Base-by-base conservation (phyloP, 2,329 filamentous ascomycete species). In the Ceratocystis ficicola region DNA sequence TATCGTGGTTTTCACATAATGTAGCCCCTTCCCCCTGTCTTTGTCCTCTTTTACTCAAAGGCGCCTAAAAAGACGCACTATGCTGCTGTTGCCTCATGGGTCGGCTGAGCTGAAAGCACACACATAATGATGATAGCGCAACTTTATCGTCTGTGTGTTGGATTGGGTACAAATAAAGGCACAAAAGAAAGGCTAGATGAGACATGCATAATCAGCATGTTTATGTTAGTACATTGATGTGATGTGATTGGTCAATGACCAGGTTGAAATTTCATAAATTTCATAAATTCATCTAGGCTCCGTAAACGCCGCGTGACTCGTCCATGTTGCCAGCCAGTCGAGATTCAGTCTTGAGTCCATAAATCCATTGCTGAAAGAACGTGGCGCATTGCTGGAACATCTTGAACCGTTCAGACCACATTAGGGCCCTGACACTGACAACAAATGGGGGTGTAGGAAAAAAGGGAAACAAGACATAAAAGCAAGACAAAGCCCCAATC, bases 251-350 rank as follows among this genome's bases (percentile, higher is more conserved):
- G 55, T 7, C 8, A 20, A 59, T 17, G 36, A 36, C 25, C n/a
- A 36, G 28, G 28, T 32, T 59, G 30, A n/a, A 59, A 59, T n/a
- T 32, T 59, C 55, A 59, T 59, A n/a, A 59, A 59, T n/a, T 32
- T 59, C 55, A 59, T 59, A 59, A 30, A 59, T 59, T 59, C 28
- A 59, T 59, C 55, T 59, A 36, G 55, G 32, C 10, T 32, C 55
- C 55, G 55, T 59, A 59, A 59, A 59, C 55, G 28, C 55, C 55
- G 15, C 8, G n/a, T 17, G 55, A 59, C 55, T 30, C 25, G 30
- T 30, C 55, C 55, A 59, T n/a, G 10, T 41, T 41, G 36, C 12
- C 36, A 41, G 36, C 10, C 36, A 41, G 36, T 41, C 36, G 36
- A 41, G 36, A 10, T 41, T 41, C 36, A 41, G 10, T 41, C 10